Percentiles rank a stretch among this genome's conserved stretches.
Evolutionary conservation across 192 early-diverging fungal species (phyloP).

Genomic region (Diversispora eburnea): DNA sequence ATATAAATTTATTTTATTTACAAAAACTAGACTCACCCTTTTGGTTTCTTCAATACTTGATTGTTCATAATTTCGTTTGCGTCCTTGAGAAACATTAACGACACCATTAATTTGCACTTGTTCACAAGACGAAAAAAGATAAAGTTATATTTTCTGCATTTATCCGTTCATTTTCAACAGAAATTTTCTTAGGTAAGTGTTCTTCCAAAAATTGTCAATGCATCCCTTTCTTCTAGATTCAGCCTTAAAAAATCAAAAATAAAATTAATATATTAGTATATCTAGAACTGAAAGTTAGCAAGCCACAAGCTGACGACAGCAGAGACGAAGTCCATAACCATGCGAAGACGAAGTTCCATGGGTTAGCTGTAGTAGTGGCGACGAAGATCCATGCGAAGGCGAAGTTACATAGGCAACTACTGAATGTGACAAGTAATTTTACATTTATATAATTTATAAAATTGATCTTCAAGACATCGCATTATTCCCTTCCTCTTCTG

Average conservation of each 20-base stretch:
- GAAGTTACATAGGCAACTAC: conserved; percentile 18
- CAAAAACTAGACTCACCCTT: too few species aligned
- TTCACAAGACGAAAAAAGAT: too few species aligned
- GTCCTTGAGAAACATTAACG: not conserved
- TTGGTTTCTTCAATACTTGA: too few species aligned
- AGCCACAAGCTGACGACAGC: conserved; percentile 21
- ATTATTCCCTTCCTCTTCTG: not conserved
- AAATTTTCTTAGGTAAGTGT: not conserved
- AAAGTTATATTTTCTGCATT: too few species aligned
- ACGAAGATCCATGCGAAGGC: conserved; percentile 16
- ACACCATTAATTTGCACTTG: too few species aligned
- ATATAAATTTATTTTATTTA: not conserved
- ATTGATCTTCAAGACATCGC: conserved; percentile 6
- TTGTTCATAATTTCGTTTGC: too few species aligned
- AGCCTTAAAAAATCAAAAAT: conserved; percentile 12
- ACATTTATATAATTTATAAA: not conserved
- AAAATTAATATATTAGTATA: not conserved
- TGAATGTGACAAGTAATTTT: not conserved
- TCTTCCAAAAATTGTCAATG: conserved; percentile 18
- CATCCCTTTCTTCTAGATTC: conserved; percentile 9
- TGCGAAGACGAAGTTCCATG: conserved; percentile 26
- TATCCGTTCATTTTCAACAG: too few species aligned
- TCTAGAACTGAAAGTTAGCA: conserved; percentile 8
- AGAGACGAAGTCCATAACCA: conserved; percentile 22
- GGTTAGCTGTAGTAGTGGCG: conserved; percentile 19